phyloP scores from a whole-genome alignment of 148 eudicot genomes.

The Persicaria maculosa region DNA sequence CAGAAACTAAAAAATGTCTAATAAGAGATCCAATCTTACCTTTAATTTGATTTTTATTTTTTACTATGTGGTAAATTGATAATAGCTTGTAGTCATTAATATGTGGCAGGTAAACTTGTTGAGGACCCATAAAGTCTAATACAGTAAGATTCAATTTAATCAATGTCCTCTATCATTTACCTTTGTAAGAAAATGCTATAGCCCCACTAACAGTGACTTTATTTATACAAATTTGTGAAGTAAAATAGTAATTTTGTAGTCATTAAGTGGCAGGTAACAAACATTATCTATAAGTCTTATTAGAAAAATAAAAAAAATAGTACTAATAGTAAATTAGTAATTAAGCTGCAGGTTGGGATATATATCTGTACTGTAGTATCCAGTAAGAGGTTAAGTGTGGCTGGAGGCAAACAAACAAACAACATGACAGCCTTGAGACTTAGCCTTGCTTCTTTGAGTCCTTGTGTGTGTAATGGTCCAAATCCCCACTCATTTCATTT shows the following conservation, averaged over 20 bases:
- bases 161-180: too few relatives aligned
- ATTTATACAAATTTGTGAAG: background rate
- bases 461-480: conserved; percentile 9
- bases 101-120: too few relatives aligned
- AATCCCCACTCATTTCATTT: conserved; percentile 8
- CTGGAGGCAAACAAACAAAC: conserved; percentile 4
- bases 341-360: too few relatives aligned
- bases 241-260: background rate
- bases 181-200: too few relatives aligned
- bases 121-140: too few relatives aligned
- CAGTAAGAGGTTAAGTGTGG: background rate
- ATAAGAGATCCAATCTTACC: too few relatives aligned
- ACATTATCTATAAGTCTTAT: conserved; percentile 5
- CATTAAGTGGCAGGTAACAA: background rate
- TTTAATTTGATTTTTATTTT: too few relatives aligned
- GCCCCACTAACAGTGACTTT: background rate
- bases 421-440: conserved; percentile 11
- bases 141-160: too few relatives aligned
- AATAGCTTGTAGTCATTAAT: too few relatives aligned
- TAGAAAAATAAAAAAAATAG: background rate
- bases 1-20: too few relatives aligned
- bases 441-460: background rate
- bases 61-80: too few relatives aligned
- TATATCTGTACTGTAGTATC: background rate
- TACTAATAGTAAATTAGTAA: too few relatives aligned